Evolutionary conservation across 192 early-diverging fungal genomes (phyloP), one percentile per base, ranked within the genome.

Genomic region (Coemansia guatemalensis): DNA sequence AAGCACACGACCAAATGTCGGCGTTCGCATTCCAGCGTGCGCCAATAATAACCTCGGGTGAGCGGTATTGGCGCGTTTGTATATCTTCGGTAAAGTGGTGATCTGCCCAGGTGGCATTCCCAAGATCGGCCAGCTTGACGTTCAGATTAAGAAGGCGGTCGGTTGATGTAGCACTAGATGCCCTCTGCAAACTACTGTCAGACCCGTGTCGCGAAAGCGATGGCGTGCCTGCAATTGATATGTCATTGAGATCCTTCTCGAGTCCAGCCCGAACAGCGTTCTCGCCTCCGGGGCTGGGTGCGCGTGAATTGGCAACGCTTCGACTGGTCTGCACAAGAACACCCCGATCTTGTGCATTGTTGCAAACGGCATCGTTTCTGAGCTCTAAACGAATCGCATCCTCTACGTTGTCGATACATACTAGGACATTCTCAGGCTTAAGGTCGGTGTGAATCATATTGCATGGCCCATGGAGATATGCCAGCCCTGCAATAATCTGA

Each of bases 361-460:
- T 20, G 21, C 11, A 23, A 20, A 62, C 48, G 12, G 41, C 44
- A 49, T 82, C 74, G 32, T 50, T 66, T 50, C 63, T 53, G 32
- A 78, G 74, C 67, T 84, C 68, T 26, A 56, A 77, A 54, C 82
- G 79, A 25, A 95, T 82, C 4, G 91, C 86, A 7, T 90, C 84
- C 24, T 93, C 92, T 2, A 95, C 92, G 61, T 97, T 84, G 47
- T 89, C 88, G 30, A 99, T 87, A 61, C 91, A 93, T n/a, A 96
- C 90, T 7, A 98, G 84, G 5, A 97, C 90, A 71, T 98, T 98
- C 76, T 99, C 97, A 11, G 95, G 97, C 65, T 99, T 99, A 44
- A 99, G 73, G 74, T 99, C 97, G 0, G 97, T 99, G 80, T 99
- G 97, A 57, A 99, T 97, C 62, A 99, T 95, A 29, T 87, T 86